Conservation (phyloP, 2,329 filamentous ascomycete species). For the Aspergillus sergii region DNA sequence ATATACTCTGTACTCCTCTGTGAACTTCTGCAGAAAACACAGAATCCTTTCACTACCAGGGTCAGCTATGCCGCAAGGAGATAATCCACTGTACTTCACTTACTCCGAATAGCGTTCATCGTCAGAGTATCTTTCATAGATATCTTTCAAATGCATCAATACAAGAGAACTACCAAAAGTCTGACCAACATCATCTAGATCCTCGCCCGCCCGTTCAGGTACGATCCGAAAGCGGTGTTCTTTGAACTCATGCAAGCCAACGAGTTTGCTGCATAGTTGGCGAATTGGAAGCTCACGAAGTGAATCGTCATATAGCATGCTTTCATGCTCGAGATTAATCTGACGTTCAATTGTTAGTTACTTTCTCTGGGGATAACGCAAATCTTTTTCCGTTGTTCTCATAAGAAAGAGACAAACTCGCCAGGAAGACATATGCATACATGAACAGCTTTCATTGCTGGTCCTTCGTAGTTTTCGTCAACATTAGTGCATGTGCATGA, state of each 20-base stretch:
- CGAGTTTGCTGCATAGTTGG: background rate
- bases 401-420: background rate
- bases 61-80: background rate
- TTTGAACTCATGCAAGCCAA: background rate
- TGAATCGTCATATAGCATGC: background rate
- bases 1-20: background rate
- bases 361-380: background rate
- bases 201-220: background rate
- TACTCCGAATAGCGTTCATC: background rate
- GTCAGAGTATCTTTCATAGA: background rate
- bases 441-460: background rate
- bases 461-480: background rate
- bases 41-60: background rate
- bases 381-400: background rate
- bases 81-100: background rate
- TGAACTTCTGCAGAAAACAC: background rate
- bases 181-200: background rate
- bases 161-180: background rate
- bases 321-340: background rate
- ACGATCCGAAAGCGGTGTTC: background rate
- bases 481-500: background rate
- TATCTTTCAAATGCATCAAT: background rate
- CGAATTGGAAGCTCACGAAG: background rate
- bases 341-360: background rate
- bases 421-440: background rate